Conservation (phyloP, 495 filamentous ascomycete species). For the Tuber melanosporum region DNA sequence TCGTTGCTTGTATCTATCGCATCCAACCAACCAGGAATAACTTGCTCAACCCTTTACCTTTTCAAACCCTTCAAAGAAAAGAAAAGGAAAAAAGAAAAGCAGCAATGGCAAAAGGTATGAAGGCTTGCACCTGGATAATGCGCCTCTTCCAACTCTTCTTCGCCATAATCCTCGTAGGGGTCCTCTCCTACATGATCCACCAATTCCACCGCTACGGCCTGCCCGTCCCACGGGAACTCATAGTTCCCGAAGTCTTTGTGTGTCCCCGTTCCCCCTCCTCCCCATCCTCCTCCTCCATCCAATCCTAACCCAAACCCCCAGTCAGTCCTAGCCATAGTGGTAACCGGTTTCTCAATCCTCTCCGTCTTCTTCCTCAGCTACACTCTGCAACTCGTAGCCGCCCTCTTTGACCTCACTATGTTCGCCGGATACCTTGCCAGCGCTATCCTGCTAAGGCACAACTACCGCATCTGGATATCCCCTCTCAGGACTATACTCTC, state of each 20-base stretch:
- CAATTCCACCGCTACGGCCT: conserved; percentile 22
- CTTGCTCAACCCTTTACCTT: neutral
- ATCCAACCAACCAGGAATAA: neutral
- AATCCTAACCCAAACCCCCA: conserved; percentile 4
- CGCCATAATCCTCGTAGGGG: conserved; percentile 37
- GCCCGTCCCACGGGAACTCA: conserved; percentile 16
- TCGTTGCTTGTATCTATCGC: neutral
- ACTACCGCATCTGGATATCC: conserved; percentile 24
- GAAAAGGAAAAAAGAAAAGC: neutral
- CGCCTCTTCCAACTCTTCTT: conserved; percentile 39
- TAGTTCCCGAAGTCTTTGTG: conserved; percentile 37
- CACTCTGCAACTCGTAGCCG: conserved; percentile 33
- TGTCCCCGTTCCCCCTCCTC: neutral
- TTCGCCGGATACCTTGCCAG: conserved; percentile 40
- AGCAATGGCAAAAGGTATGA: conserved; percentile 21
- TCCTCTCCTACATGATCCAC: conserved; percentile 38
- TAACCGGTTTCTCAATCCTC: conserved; percentile 35
- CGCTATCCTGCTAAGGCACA: conserved; percentile 31
- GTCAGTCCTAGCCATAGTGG: conserved; percentile 33
- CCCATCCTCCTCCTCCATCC: neutral
- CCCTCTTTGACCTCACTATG: conserved; percentile 35
- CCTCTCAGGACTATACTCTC: conserved; percentile 19
- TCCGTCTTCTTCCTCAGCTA: conserved; percentile 35
- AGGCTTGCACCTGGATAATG: conserved; percentile 29
- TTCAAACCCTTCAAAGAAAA: neutral